Evolutionary conservation across 2,329 filamentous ascomycete genomes (phyloP), one percentile per base, ranked within the genome.

Genomic region (Pyrenophora seminiperda): DNA sequence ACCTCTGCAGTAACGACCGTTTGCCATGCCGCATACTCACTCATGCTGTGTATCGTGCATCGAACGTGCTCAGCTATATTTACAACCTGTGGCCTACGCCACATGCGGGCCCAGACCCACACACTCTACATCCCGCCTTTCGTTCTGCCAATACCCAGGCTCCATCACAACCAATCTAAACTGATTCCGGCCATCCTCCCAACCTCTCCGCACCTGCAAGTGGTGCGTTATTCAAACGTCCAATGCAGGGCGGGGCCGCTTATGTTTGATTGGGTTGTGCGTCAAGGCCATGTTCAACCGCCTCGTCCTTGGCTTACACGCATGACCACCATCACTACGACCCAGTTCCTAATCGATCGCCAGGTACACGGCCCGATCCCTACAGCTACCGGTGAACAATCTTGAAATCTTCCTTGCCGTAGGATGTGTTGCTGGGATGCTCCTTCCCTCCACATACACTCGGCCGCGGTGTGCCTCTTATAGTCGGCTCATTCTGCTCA

Each of bases 1-100:
- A 52, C 51, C 47, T 51, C 43, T 32, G 31, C 34, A 50, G 44
- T 18, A 50, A 43, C 49, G 50, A 41, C 34, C 37, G 41, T 30
- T 54, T 49, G 49, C 60, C 54, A 56, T 61, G 34, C 31, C 43
- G 40, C 37, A 51, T 33, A 36, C 24, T 47, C 7, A 27, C 24
- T 27, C 46, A 38, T 34, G 36, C 36, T 46, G 41, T 36, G 22
- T 48, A 48, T 61, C 52, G 42, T 39, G 49, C 34, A 47, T 54
- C 53, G 46, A 54, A 48, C 41, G 41, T 45, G 40, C 39, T 44
- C 52, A 40, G 47, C 55, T 64, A 57, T 59, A 58, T 65, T 61
- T 58, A 52, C 44, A 24, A 22, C 45, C 36, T 51, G 38, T 42
- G 39, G 41, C 42, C 53, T 50, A 31, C 56, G 53, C 51, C 58